A percentile compares a stretch with the other conserved stretches of the same genome.
These are phyloP conservation scores for Scalesia atractyloides DNA, from an alignment of 129 eudicot species.

Conservation along the genomic window DNA sequence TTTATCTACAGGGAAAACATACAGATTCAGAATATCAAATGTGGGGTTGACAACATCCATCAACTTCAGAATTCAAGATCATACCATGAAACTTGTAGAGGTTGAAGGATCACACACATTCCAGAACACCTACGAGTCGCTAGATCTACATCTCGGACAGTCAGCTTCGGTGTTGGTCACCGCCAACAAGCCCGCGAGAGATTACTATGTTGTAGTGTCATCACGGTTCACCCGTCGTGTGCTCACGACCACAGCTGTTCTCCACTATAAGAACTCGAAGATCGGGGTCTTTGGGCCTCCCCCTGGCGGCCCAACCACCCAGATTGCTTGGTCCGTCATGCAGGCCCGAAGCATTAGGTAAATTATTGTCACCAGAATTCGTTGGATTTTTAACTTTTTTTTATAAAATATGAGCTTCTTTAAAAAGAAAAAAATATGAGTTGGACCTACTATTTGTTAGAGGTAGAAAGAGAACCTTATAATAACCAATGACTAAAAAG, in stretches of 20 bases:
- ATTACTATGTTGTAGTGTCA: constrained; percentile 85
- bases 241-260: constrained; percentile 78
- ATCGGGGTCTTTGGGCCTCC: constrained; percentile 68
- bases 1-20: constrained; percentile 63
- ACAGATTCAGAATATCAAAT: constrained; percentile 95
- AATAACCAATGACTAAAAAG: too few relatives aligned
- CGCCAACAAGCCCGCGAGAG: constrained; percentile 70
- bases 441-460: too few relatives aligned
- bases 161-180: constrained; percentile 87
- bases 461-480: too few relatives aligned
- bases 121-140: constrained; percentile 68
- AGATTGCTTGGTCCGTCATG: constrained; percentile 63
- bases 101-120: constrained; percentile 94
- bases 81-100: constrained; percentile 80
- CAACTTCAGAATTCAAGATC: constrained; percentile 94
- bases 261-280: constrained; percentile 78
- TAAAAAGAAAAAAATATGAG: too few relatives aligned
- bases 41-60: constrained; percentile 84
- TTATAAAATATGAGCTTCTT: too few relatives aligned
- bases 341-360: constrained; percentile 89
- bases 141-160: constrained; percentile 90
- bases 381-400: too few relatives aligned
- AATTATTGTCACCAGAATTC: background rate
- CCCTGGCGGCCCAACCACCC: constrained; percentile 87
- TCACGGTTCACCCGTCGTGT: constrained; percentile 77